Base-by-base conservation (phyloP, 768 basidiomycete genomes). In the Melanogaster broomeanus region DNA sequence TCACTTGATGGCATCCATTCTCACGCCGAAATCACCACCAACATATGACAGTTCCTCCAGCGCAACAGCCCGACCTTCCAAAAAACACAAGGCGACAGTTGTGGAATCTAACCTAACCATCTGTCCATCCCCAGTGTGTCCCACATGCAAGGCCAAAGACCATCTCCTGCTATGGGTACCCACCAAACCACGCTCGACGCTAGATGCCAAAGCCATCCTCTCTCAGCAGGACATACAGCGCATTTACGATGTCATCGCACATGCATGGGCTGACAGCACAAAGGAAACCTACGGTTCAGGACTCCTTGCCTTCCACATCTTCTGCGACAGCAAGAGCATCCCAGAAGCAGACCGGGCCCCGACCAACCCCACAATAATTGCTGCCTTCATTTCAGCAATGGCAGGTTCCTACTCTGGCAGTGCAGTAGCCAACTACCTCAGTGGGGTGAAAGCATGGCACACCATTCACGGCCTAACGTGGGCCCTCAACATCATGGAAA, bases 181-280 rank as follows among this genome's bases (percentile, higher is more conserved):
- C 4, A n/a, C 18, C 3, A 0, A 59, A 45, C 38, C 60, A 56
- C 38, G 49, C 38, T 30, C 30, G 2, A 30, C 30, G 3, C 30
- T 30, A 30, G 30, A 4, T 56, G 59, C 41, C 59, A 57, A 28
- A 57, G 64, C 43, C 25, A 24, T 3, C 25, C 8, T 27, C 25
- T 27, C 25, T 27, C 25, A 27, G 8, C 4, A 27, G 8, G 25
- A 27, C 25, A 27, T 8, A 4, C 25, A 27, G 8, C 25, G 8
- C 4, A 27, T 27, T 8, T 27, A 27, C 5, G 3, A 40, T 1
- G 38, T 41, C 22, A 49, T 49, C 4, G 1, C 10, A 0, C 30
- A 25, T 4, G 40, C 48, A 2, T 49, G 48, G 48, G 8, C 48
- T 0, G 3, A 12, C 12, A 6, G 15, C n/a, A 49, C 48, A 0